Percentiles rank a stretch among this genome's conserved stretches.
Evolutionary conservation across 805 yeast genomes (phyloP).

Genomic region (Ogataea trehalophila): DNA sequence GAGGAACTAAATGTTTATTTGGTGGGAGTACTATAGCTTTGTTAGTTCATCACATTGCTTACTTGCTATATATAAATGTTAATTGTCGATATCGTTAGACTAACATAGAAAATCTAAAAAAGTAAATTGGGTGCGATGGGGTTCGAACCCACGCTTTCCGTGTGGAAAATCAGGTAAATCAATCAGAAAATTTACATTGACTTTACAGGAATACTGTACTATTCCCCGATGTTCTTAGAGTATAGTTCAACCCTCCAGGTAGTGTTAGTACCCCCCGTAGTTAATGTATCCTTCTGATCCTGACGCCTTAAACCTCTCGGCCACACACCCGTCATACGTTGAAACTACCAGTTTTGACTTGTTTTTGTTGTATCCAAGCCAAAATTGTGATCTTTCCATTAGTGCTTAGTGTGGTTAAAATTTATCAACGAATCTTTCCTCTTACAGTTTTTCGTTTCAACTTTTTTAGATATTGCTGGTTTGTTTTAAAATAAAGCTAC

Average conservation of each 20-base stretch:
- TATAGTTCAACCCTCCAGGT: neutral
- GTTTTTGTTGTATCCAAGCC: neutral
- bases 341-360: neutral
- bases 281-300: slow-evolving; percentile 1
- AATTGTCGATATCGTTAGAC: neutral
- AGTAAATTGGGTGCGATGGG: slow-evolving; percentile 6
- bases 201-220: neutral
- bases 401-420: no score
- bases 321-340: slow-evolving; percentile 7
- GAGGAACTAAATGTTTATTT: no score
- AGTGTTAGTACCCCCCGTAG: no score
- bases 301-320: slow-evolving; percentile 10
- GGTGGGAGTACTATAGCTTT: no score
- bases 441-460: no score
- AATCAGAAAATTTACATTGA: no score
- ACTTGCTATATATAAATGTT: neutral
- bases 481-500: no score
- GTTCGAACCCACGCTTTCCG: slow-evolving; percentile 8
- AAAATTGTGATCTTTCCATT: neutral
- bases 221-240: neutral
- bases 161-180: slow-evolving; percentile 6
- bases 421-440: no score
- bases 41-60: no score
- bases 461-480: no score
- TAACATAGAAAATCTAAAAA: neutral